Conservation (phyloP, 1,139 yeast genomes). For the Zygosaccharomyces sapae region DNA sequence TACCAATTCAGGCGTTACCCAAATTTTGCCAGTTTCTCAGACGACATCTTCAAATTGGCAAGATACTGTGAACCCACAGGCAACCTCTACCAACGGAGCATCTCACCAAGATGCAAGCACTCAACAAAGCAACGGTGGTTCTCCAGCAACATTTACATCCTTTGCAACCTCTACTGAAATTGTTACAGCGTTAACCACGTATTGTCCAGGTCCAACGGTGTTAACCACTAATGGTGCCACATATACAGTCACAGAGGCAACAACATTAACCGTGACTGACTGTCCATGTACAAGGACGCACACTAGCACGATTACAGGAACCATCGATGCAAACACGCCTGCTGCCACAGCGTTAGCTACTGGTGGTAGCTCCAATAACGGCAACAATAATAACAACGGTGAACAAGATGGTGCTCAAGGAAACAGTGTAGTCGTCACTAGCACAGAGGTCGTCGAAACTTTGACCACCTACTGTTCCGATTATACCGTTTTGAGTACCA, state of each 20-base stretch:
- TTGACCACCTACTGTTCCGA: slow-evolving; percentile 8
- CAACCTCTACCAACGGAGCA: background rate
- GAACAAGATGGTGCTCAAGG: no score
- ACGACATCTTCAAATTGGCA: background rate
- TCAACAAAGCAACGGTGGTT: background rate
- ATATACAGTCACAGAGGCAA: slow-evolving; percentile 48
- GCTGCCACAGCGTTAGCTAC: background rate
- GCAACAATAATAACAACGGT: slow-evolving; percentile 13
- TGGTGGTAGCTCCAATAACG: background rate
- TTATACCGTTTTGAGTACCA: no score
- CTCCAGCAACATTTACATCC: background rate
- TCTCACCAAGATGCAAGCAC: background rate
- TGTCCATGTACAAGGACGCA: slow-evolving; percentile 52
- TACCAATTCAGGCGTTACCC: background rate
- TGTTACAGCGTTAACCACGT: slow-evolving; percentile 54
- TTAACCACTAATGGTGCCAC: slow-evolving; percentile 47
- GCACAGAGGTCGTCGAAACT: slow-evolving; percentile 10
- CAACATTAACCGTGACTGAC: slow-evolving; percentile 56
- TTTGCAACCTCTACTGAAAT: slow-evolving; percentile 36
- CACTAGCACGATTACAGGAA: background rate
- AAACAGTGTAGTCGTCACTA: no score
- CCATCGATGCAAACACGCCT: background rate
- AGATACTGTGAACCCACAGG: background rate
- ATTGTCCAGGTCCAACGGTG: slow-evolving; percentile 57
- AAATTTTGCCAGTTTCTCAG: background rate